Evolutionary conservation across 2,329 filamentous ascomycete genomes (phyloP).

Genomic region (Fonsecaea multimorphosa): DNA sequence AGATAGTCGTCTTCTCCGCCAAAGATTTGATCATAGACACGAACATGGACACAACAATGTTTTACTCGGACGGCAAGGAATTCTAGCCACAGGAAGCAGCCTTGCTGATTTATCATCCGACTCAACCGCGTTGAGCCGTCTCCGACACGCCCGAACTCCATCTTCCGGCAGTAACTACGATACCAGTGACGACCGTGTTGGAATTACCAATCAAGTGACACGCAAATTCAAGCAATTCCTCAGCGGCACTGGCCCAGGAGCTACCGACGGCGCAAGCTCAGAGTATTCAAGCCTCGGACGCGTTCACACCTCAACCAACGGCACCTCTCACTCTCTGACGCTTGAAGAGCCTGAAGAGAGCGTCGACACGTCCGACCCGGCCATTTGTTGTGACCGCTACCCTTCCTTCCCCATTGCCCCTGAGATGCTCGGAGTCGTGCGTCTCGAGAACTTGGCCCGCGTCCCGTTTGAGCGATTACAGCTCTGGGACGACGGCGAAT

Average conservation of each 20-base stretch:
- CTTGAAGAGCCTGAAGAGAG: constrained; percentile 9
- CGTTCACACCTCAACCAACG: constrained; percentile 4
- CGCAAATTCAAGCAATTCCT: constrained; percentile 13
- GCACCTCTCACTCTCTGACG: constrained; percentile 15
- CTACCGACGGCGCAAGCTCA: background rate
- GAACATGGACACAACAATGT: background rate
- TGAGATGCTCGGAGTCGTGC: constrained; percentile 5
- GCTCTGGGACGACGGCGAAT: constrained; percentile 14
- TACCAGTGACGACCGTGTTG: background rate
- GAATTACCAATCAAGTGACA: background rate
- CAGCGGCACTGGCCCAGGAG: background rate
- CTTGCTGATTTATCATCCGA: constrained; percentile 28
- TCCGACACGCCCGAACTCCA: background rate
- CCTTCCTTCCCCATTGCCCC: constrained; percentile 24
- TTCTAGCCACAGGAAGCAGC: constrained; percentile 22
- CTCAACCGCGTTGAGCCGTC: background rate
- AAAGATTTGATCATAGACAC: background rate
- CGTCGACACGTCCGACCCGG: background rate
- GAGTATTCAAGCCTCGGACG: constrained; percentile 3
- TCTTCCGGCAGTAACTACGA: background rate
- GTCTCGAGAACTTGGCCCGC: background rate
- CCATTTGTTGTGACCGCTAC: constrained; percentile 6
- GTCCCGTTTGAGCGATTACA: constrained; percentile 26
- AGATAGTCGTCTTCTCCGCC: constrained; percentile 17
- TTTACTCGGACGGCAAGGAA: background rate